Evolutionary conservation across 75 land plant genomes (phyloP).

Genomic region (Azolla pinnata): DNA sequence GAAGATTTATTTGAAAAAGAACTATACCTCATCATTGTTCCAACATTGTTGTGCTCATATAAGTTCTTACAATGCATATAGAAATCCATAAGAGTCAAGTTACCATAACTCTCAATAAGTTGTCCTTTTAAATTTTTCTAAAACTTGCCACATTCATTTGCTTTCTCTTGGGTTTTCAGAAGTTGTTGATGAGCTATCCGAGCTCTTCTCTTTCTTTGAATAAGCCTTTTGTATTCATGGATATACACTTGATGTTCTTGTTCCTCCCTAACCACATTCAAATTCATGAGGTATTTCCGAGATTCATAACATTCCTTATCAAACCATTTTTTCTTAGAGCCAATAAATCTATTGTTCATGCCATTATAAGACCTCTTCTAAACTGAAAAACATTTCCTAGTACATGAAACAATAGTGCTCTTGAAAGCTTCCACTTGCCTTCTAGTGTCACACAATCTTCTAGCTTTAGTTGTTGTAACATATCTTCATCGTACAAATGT

Average conservation of each 20-base stretch:
- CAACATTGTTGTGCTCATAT: conserved; percentile 3
- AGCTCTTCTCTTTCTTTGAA: background rate
- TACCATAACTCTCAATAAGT: background rate
- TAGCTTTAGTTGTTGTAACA: background rate
- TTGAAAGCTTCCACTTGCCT: background rate
- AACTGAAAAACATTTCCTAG: background rate
- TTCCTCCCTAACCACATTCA: background rate
- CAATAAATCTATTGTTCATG: background rate
- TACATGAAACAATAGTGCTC: background rate
- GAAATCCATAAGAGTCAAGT: background rate
- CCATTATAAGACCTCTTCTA: background rate
- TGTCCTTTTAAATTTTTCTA: background rate
- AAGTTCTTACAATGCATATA: conserved; percentile 3
- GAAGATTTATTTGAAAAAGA: background rate
- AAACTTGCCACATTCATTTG: background rate
- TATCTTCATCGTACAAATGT: background rate
- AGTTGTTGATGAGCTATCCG: background rate
- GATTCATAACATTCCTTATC: conserved; percentile 1
- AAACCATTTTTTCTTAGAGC: conserved; percentile 3
- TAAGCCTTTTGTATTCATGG: conserved; percentile 2
- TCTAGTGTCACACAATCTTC: background rate
- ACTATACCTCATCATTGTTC: background rate
- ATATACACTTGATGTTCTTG: background rate
- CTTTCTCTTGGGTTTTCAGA: background rate
- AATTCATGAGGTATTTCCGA: background rate